These are phyloP conservation scores for Westerdykella aurantiaca DNA, from an alignment of 2,329 filamentous ascomycete species.

Conservation along the genomic window DNA sequence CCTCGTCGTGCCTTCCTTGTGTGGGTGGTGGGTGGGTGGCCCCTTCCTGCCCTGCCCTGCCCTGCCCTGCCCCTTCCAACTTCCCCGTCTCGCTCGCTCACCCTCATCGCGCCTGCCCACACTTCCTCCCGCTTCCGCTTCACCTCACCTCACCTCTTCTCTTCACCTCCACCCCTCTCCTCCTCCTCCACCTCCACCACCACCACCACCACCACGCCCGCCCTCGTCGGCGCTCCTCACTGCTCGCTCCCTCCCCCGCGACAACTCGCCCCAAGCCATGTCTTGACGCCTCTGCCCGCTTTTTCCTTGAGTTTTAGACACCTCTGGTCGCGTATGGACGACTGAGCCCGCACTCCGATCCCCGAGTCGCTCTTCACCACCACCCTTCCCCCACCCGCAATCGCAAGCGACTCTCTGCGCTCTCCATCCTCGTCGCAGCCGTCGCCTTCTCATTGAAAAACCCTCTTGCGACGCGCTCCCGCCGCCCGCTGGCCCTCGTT, in stretches of 20 bases:
- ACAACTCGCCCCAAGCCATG: constrained; percentile 1
- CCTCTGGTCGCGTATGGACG: not conserved
- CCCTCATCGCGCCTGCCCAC: constrained; percentile 11
- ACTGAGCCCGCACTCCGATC: no score
- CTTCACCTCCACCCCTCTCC: not conserved
- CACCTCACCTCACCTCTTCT: not conserved
- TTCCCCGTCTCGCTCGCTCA: constrained; percentile 8
- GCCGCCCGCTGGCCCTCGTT: constrained; percentile 1
- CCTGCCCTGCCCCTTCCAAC: not conserved
- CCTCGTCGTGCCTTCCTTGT: not conserved
- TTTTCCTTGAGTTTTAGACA: constrained; percentile 1
- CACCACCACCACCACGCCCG: constrained; percentile 1
- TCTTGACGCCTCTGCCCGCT: not conserved
- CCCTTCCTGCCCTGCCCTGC: not conserved
- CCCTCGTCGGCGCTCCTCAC: not conserved
- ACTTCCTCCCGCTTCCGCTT: constrained; percentile 13
- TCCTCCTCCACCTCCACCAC: not conserved
- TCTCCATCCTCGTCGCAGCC: no score
- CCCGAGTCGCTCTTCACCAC: not conserved
- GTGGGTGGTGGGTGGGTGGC: not conserved
- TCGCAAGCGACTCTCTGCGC: no score
- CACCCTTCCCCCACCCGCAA: not conserved
- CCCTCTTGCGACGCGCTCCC: constrained; percentile 1
- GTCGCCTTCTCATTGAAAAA: no score
- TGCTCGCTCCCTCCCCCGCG: not conserved